Base-by-base conservation (phyloP, 106 monocot species). In the Dendrobium huoshanense region DNA sequence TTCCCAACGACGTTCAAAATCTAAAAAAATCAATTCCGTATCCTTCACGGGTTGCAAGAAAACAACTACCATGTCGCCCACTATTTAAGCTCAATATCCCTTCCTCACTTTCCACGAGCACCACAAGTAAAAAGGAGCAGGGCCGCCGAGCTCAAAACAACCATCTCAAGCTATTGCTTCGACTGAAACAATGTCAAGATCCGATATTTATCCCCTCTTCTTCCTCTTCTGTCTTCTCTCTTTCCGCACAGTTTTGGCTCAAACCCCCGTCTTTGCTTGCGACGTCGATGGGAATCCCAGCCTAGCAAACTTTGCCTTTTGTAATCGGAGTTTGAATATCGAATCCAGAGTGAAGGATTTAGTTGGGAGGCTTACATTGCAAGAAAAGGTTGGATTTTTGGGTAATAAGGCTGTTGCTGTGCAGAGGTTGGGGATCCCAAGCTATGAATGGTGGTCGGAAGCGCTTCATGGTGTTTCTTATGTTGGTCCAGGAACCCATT, bases 361-460 rank as follows among this genome's bases (percentile, higher is more conserved):
- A 33, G 88, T 88, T 41, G 19, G 72, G 77, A 81, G 90, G 85
- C 80, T 93, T 33, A 90, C 88, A 72, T 80, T 90, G 87, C 31
- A 25, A 73, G 93, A 93, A 80, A 93, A 90, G 79, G 68, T 90
- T 19, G 81, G 80, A n/a, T 88, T 90, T 58, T 68, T 93, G 83
- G 90, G 82, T 27, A 83, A 89, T 82, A 88, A 85, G 78, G 85
- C 87, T 2, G 73, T 67, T 9, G 88, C 86, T 0, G 90, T 93
- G 77, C 2, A 44, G 2, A 70, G 93, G 80, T 86, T 93, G 15
- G 93, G 93, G 20, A 88, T 93, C 24, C 93, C 93, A 9, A 77
- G 77, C 72, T 93, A 93, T 40, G 87, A 93, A 79, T 93, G 93
- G 93, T 93, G 93, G 93, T 93, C 93, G 25, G 93, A 93, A 82